Conservation (phyloP, 257 asterid species). For the Capsicum rhomboideum region DNA sequence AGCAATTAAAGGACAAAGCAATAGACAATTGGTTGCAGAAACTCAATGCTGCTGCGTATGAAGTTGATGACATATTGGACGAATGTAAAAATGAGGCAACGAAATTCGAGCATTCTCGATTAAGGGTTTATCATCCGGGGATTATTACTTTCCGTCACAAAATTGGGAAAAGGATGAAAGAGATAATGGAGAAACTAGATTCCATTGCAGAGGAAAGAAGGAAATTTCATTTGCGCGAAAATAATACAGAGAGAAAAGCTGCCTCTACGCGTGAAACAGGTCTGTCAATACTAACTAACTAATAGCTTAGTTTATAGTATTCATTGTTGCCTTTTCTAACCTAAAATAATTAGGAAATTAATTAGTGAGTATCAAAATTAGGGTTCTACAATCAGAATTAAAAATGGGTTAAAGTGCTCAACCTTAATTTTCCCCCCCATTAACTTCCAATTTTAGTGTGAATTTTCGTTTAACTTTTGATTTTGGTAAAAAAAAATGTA, state of each 20-base stretch:
- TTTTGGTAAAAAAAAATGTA: no score
- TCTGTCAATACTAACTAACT: neutral
- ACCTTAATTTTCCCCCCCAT: no score
- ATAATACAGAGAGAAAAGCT: neutral
- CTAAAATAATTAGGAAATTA: no score
- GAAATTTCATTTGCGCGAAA: conserved; percentile 11
- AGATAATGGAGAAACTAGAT: conserved; percentile 7
- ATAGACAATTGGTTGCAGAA: neutral
- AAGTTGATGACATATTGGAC: neutral
- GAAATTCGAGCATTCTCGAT: neutral
- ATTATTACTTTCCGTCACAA: conserved; percentile 4
- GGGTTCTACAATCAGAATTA: no score
- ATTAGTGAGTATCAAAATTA: no score
- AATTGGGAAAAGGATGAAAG: conserved; percentile 12
- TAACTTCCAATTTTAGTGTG: no score
- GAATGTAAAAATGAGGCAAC: conserved; percentile 9
- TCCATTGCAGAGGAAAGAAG: conserved; percentile 10
- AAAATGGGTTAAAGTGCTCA: no score
- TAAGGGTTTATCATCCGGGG: neutral
- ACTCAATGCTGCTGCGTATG: neutral
- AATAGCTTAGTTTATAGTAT: neutral
- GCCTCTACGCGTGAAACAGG: neutral
- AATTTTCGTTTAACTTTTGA: no score
- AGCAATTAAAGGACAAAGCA: neutral
- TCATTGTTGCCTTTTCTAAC: no score